phyloP scores from a whole-genome alignment of 306 rosid species.

The Pyrus betulifolia region DNA sequence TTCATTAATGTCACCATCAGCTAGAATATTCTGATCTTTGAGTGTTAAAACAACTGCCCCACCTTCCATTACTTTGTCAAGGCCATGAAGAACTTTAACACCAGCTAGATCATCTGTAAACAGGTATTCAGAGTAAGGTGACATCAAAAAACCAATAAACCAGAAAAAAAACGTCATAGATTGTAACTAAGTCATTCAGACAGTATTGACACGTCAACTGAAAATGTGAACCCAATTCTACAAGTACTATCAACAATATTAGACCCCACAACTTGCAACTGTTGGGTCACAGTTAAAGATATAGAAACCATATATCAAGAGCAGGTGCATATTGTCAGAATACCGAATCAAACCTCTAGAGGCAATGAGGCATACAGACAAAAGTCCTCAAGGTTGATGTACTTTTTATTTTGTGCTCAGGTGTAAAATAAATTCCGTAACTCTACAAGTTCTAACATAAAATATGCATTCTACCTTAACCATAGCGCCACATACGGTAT shows the following conservation, averaged over 20 bases:
- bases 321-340: not conserved
- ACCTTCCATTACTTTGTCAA: conserved; percentile 91
- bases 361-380: not conserved
- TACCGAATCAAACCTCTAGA: not conserved
- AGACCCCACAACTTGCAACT: not conserved
- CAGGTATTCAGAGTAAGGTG: conserved; percentile 9
- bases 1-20: conserved; percentile 80
- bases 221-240: not conserved
- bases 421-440: not conserved
- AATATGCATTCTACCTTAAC: not conserved
- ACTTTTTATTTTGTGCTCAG: not conserved
- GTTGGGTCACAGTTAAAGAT: not conserved
- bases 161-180: not conserved
- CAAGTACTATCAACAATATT: not conserved
- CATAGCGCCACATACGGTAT: not conserved
- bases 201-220: not conserved
- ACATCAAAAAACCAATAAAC: not conserved
- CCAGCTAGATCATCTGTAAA: conserved; percentile 66
- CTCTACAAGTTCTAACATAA: not conserved
- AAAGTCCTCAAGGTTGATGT: not conserved
- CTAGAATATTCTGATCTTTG: conserved; percentile 82
- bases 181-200: not conserved
- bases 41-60: conserved; percentile 92
- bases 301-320: not conserved
- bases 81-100: conserved; percentile 89